These are phyloP conservation scores for Boletales sp. DNA, from an alignment of 768 basidiomycete species.

Conservation along the genomic window DNA sequence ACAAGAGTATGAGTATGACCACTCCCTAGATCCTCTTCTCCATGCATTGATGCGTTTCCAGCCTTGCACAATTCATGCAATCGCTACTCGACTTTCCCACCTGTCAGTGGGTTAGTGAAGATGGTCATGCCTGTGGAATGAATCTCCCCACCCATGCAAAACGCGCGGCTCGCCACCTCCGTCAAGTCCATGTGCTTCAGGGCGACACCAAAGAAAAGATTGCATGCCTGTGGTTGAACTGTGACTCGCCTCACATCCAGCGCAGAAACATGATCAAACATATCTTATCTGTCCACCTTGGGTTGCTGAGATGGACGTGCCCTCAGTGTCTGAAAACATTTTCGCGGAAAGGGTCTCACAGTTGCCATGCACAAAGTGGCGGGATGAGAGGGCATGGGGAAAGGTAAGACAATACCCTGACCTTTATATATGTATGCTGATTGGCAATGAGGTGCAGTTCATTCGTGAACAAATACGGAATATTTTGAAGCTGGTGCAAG, in stretches of 20 bases:
- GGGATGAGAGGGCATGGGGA: no score
- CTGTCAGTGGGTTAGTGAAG: neutral
- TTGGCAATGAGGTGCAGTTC: no score
- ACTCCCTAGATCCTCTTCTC: no score
- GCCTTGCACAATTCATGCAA: neutral
- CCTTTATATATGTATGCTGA: no score
- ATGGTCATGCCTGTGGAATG: neutral
- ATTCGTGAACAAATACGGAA: no score
- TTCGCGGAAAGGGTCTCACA: neutral
- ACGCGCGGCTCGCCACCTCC: neutral
- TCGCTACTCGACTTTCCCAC: neutral
- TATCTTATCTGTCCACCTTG: constrained; percentile 1
- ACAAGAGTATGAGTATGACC: no score
- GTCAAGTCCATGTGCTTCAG: neutral
- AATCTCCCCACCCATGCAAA: neutral
- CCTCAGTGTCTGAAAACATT: neutral
- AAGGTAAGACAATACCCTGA: no score
- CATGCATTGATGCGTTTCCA: neutral
- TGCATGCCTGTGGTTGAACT: neutral
- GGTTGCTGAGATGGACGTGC: constrained; percentile 3
- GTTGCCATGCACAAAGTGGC: neutral
- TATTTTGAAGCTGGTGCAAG: no score
- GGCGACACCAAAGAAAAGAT: neutral
- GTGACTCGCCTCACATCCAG: neutral
- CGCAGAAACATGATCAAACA: neutral